Base-by-base conservation (phyloP, 169 alveolate genomes). In the Eimeria maxima region DNA sequence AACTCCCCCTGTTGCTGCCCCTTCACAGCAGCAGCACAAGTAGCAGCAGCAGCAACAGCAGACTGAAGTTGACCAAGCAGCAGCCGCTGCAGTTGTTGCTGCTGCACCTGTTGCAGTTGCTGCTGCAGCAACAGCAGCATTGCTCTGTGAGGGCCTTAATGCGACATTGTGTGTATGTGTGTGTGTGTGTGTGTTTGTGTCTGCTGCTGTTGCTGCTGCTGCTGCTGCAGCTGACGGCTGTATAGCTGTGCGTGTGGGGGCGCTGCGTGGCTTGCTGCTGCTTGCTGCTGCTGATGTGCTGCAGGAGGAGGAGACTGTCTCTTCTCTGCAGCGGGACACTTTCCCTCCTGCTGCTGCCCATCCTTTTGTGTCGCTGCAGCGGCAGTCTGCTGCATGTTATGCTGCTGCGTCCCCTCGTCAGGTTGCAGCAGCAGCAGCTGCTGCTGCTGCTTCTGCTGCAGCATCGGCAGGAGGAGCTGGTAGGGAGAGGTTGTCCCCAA, bases 261-360 rank as follows among this genome's bases (percentile, higher is more conserved):
- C 93, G n/a, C 53, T 93, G 73, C 42, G 71, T 13, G 96, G 90
- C 27, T 33, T 93, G 88, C 53, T 55, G 71, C 81, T 57, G 42
- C 87, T 93, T 57, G 76, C 90, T 22, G 86, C 71, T 44, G 90
- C 71, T 45, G 90, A 24, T 22, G 90, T 80, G 69, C 29, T 80
- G 44, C 69, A 47, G 71, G 90, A 92, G 29, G 91, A 92, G 5
- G 88, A 65, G 83, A 53, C 91, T 4, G 81, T 92, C 71, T 67
- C 90, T 11, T 50, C 93, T 20, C 87, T 93, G 86, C 96, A 93
- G 96, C 83, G 96, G 65, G 93, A 87, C 22, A 22, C 65, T 42
- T 93, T 93, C 71, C 96, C 96, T 13, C 96, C 96, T 6, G 73
- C 76, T 20, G 42, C 96, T 57, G 38, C 93, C 4, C 63, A 65